phyloP scores from a whole-genome alignment of 192 early-diverging fungal genomes.

The Backusella circina region DNA sequence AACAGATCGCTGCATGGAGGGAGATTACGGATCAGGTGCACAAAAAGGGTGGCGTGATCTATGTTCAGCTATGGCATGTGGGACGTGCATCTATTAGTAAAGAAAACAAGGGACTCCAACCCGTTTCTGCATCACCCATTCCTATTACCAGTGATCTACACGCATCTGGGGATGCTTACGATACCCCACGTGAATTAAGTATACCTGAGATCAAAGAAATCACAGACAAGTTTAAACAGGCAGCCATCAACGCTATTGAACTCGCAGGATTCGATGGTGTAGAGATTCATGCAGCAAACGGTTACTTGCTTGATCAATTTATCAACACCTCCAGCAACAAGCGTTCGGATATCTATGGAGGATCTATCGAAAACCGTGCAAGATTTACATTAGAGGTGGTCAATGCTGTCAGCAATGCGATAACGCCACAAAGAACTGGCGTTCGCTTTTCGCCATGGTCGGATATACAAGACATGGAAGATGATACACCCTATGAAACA shows the following conservation, averaged over 20 bases:
- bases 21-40: slow-evolving; percentile 49
- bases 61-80: slow-evolving; percentile 48
- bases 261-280: slow-evolving; percentile 82
- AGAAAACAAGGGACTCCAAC: neutral
- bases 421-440: slow-evolving; percentile 29
- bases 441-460: slow-evolving; percentile 30
- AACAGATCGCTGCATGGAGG: slow-evolving; percentile 47
- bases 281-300: slow-evolving; percentile 89
- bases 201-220: slow-evolving; percentile 64
- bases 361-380: slow-evolving; percentile 24
- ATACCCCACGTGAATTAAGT: slow-evolving; percentile 55
- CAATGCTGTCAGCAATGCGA: slow-evolving; percentile 13
- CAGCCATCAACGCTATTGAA: slow-evolving; percentile 62
- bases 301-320: slow-evolving; percentile 84
- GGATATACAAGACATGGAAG: slow-evolving; percentile 28
- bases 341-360: slow-evolving; percentile 52
- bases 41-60: slow-evolving; percentile 50
- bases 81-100: neutral
- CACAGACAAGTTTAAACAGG: slow-evolving; percentile 55
- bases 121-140: slow-evolving; percentile 18
- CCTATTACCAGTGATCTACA: neutral
- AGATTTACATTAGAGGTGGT: slow-evolving; percentile 31
- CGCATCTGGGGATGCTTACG: slow-evolving; percentile 1
- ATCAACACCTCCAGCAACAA: slow-evolving; percentile 73
- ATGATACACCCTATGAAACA: slow-evolving; percentile 22